phyloP scores from a whole-genome alignment of 2,329 filamentous ascomycete genomes.

The Sporothrix mexicana region DNA sequence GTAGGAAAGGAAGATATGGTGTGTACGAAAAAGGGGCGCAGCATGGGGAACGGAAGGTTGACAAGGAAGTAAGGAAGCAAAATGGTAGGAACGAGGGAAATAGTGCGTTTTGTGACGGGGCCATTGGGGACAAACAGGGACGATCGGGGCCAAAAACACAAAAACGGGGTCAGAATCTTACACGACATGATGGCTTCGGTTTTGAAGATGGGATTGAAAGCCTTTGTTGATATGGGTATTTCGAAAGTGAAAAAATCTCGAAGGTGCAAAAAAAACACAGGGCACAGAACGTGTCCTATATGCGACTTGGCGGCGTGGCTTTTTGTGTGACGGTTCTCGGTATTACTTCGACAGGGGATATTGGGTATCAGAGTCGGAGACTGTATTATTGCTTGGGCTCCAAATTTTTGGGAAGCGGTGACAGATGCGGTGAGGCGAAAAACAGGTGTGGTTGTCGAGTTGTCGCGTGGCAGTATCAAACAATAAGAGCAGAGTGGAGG shows the following conservation, averaged over 20 bases:
- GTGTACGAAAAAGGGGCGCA: constrained; percentile 29
- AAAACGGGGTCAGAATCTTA: constrained; percentile 21
- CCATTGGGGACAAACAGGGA: background rate
- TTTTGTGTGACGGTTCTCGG: background rate
- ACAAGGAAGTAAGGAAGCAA: constrained; percentile 7
- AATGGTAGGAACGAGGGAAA: constrained; percentile 2
- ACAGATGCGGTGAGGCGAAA: constrained; percentile 4
- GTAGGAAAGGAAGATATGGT: constrained; percentile 13
- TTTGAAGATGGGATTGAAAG: constrained; percentile 19
- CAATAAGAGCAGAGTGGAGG: background rate
- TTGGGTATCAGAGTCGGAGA: background rate
- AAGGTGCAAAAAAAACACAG: background rate
- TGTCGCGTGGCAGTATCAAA: background rate
- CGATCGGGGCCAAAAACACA: background rate
- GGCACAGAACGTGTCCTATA: background rate
- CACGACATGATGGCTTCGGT: constrained; percentile 26
- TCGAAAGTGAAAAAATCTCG: background rate
- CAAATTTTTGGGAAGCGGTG: constrained; percentile 17
- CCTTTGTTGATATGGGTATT: background rate
- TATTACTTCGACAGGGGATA: constrained; percentile 6
- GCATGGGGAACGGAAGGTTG: constrained; percentile 24
- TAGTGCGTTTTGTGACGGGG: constrained; percentile 24
- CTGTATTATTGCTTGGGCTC: background rate
- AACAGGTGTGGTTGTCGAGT: too few species aligned
- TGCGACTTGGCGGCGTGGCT: constrained; percentile 2